phyloP scores from a whole-genome alignment of 208 protist genomes.

The Crithidia sp. region DNA sequence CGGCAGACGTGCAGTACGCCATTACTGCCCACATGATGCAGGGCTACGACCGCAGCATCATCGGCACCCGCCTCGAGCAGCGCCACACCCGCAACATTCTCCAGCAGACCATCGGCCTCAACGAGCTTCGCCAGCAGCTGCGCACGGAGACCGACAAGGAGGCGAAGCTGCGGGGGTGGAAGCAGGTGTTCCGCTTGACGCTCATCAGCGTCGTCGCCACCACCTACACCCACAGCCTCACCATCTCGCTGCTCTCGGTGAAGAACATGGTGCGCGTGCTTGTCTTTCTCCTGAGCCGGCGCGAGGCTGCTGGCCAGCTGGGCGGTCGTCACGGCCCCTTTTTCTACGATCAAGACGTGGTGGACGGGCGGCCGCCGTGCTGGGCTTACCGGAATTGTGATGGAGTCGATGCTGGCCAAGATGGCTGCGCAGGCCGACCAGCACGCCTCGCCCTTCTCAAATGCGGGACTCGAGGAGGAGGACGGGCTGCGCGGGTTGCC shows the following conservation, averaged over 20 bases:
- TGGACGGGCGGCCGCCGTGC: constrained; percentile 59
- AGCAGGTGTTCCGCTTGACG: constrained; percentile 47
- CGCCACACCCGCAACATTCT: constrained; percentile 54
- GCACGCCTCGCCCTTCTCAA: constrained; percentile 56
- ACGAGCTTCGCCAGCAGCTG: constrained; percentile 55
- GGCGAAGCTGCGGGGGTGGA: constrained; percentile 49
- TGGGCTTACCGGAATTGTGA: constrained; percentile 59
- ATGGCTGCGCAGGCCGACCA: constrained; percentile 45
- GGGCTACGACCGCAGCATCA: constrained; percentile 76
- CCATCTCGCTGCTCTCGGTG: constrained; percentile 57
- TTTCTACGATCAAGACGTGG: constrained; percentile 62
- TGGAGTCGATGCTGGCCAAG: constrained; percentile 47
- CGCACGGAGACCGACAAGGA: constrained; percentile 44
- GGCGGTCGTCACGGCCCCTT: constrained; percentile 29
- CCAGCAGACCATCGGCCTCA: constrained; percentile 39
- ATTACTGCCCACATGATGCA: constrained; percentile 74
- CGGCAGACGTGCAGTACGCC: constrained; percentile 59
- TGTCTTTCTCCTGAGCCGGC: constrained; percentile 64
- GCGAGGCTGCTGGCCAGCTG: constrained; percentile 37
- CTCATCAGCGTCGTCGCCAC: constrained; percentile 60
- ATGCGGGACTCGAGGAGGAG: constrained; percentile 48
- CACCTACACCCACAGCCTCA: constrained; percentile 74
- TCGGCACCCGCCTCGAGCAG: constrained; percentile 62
- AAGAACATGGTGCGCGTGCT: constrained; percentile 79
- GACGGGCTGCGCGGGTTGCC: constrained; percentile 2